Base-by-base conservation (phyloP, 1,139 yeast genomes). In the Diutina neorugosa region DNA sequence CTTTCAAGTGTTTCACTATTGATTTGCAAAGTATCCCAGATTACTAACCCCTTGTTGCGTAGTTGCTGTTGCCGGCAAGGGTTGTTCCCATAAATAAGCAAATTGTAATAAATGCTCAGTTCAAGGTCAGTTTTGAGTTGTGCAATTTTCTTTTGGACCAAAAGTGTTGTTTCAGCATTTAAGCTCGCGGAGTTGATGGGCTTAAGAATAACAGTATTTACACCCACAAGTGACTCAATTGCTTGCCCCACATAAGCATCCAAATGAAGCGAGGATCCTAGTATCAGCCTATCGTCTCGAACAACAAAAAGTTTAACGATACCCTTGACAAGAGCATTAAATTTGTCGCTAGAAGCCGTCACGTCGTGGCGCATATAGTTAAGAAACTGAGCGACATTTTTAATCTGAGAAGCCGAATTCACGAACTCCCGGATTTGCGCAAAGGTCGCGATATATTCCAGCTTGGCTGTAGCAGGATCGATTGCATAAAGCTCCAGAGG, bases 11-110 rank as follows among this genome's bases (percentile, higher is more conserved):
- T 63, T 60, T 85, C 89, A 58, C 80, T 68, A 47, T 73, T 71
- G 4, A 85, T 95, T 63, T 91, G 97, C 40, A 89, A 69, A 2
- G 89, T 77, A 64, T 93, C 97, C 86, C 94, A 88, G 2, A 81
- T 63, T 60, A 58, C 81, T 61, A 63, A 77, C 68, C 64, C 84
- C 72, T 61, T 82, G 65, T 64, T 84, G 67, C 60, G 80, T 73
- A 73, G 60, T 62, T 89, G 96, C 58, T 96, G 79, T 62, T 88
- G 93, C 53, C 96, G 77, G 53, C 96, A 82, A 25, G 88, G 81
- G 62, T 91, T 91, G 64, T 84, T 86, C 18, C 88, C 84, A 57
- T 74, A 69, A 2, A 77, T 71, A 12, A 81, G 77, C 44, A 86
- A 63, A 60, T 76, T 70, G 55, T 85, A 89, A 61, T 79, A 78